A percentile compares a stretch with the other conserved stretches of the same genome.
Conservation (phyloP, 352 stramenopile genomes). For the Phytophthora chlamydospora region DNA sequence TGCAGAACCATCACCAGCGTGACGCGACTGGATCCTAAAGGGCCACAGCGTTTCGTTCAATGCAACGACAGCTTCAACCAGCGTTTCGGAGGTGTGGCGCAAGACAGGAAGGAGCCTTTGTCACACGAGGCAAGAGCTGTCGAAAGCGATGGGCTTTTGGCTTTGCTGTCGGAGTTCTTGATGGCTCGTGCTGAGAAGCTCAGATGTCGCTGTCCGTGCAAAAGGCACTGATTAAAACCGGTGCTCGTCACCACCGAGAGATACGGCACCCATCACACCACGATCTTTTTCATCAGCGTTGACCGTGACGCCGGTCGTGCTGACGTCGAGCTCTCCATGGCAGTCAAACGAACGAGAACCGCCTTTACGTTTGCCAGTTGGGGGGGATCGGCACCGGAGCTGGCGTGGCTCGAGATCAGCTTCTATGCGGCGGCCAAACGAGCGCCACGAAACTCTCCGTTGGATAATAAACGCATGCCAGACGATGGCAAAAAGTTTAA, state of each 20-base stretch:
- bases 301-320: conserved; percentile 12
- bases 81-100: conserved; percentile 2
- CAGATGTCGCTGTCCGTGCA: neutral
- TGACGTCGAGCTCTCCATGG: conserved; percentile 28
- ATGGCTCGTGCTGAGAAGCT: conserved; percentile 1
- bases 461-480: neutral
- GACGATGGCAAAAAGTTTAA: conserved; percentile 1
- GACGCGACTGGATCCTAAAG: too few species aligned
- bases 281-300: neutral
- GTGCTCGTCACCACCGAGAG: conserved; percentile 18
- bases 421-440: conserved; percentile 7
- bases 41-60: conserved; percentile 17
- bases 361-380: conserved; percentile 27
- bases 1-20: too few species aligned
- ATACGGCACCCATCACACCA: conserved; percentile 8
- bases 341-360: conserved; percentile 22
- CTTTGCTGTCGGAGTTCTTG: conserved; percentile 1
- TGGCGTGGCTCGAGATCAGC: neutral
- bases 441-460: conserved; percentile 7
- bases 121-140: conserved; percentile 10
- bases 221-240: conserved; percentile 20
- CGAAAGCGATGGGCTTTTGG: conserved; percentile 1
- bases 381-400: conserved; percentile 16
- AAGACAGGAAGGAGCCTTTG: conserved; percentile 12
- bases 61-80: conserved; percentile 15